Percentiles rank a stretch among this genome's conserved stretches.
Evolutionary conservation across 1,284 basidiomycete species (phyloP).

Genomic region (Microbotryum violaceum): DNA sequence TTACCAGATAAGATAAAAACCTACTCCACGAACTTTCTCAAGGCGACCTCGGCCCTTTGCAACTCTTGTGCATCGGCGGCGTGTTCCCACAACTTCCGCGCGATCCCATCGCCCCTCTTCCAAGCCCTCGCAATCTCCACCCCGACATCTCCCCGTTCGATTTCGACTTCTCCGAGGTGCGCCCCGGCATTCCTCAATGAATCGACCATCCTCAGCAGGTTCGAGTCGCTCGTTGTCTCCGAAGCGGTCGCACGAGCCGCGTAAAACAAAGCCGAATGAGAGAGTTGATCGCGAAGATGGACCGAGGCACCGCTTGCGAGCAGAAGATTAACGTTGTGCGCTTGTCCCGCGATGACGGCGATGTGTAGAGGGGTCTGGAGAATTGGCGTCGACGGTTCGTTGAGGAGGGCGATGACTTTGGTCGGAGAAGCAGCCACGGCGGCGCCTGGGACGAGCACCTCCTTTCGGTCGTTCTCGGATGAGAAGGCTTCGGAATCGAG

Average conservation of each 20-base stretch:
- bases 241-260: conserved; percentile 36
- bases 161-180: conserved; percentile 57
- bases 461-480: background rate
- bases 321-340: conserved; percentile 52
- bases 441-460: background rate
- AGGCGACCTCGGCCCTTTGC: conserved; percentile 11
- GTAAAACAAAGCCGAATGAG: conserved; percentile 60
- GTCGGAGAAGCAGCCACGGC: background rate
- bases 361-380: conserved; percentile 72
- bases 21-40: conserved; percentile 2
- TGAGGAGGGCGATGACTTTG: conserved; percentile 28
- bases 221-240: conserved; percentile 47
- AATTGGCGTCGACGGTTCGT: conserved; percentile 24
- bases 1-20: background rate
- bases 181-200: conserved; percentile 66
- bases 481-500: background rate
- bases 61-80: conserved; percentile 13
- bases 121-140: conserved; percentile 27
- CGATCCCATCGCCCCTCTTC: conserved; percentile 4
- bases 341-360: conserved; percentile 63
- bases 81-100: conserved; percentile 7
- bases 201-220: conserved; percentile 47
- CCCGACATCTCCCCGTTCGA: conserved; percentile 51
- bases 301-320: conserved; percentile 76
- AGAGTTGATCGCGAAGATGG: conserved; percentile 65